Conservation (phyloP, 2,329 filamentous ascomycete genomes). For the Fusarium nodosum region DNA sequence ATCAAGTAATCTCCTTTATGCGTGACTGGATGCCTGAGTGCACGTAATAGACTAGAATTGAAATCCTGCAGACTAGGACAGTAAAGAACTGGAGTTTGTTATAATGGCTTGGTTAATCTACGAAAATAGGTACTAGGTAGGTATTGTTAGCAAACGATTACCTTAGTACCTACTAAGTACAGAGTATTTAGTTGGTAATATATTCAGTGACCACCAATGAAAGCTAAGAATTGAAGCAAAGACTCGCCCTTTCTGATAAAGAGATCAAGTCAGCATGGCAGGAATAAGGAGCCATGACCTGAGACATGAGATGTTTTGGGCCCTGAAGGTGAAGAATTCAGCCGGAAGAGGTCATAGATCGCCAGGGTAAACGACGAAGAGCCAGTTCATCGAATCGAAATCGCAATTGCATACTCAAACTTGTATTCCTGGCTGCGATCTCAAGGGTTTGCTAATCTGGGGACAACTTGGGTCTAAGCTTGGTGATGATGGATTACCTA, state of each 20-base stretch:
- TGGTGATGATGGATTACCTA: background rate
- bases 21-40: background rate
- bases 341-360: background rate
- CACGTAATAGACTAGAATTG: background rate
- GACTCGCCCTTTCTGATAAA: background rate
- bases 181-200: background rate
- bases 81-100: background rate
- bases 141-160: background rate
- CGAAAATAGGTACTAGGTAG: too few relatives aligned
- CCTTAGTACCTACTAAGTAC: background rate
- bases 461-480: background rate
- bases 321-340: conserved; percentile 1
- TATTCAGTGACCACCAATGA: conserved; percentile 28
- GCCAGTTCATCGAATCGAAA: background rate
- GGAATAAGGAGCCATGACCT: conserved; percentile 11
- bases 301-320: conserved; percentile 29
- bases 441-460: conserved; percentile 4
- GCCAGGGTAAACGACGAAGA: background rate
- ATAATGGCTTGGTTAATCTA: too few relatives aligned
- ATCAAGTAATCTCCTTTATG: background rate
- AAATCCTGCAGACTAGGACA: background rate
- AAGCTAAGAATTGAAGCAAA: conserved; percentile 3
- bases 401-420: background rate
- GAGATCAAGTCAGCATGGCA: conserved; percentile 1
- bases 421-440: conserved; percentile 7